Base-by-base conservation (phyloP, 2,329 filamentous ascomycete species). In the Xenoacremonium recifei region DNA sequence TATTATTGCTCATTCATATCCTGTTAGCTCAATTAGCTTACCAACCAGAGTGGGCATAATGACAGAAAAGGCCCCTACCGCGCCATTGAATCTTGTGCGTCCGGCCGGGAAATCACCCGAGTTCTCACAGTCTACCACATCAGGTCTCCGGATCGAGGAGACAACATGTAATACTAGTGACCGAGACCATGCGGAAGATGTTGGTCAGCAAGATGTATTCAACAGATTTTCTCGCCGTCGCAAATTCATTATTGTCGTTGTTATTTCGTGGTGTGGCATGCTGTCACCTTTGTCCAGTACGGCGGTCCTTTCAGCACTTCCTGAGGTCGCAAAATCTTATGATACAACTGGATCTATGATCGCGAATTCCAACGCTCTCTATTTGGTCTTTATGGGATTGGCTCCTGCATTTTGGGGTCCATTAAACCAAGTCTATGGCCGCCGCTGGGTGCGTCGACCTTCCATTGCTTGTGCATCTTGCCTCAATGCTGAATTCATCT, bases 271-370 rank as follows among this genome's bases (percentile, higher is more conserved):
- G 58, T 89, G 85, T 65, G 81, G 84, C 18, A 88, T 92, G 49
- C 70, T 92, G 33, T 82, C 87, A 1, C 88, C 88, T 0, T 78
- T 89, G 18, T 85, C 82, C 11, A 87, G 82, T 27, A 91, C 87
- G 0, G 83, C 84, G 1, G 80, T 91, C 7, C 65, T 92, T 10
- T 76, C 85, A 2, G 87, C 86, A 3, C 79, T 85, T 1, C 86
- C 87, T 2, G 87, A 92, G 61, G 82, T 92, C 5, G 85, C 85
- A 2, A 61, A 60, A 4, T 81, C 79, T 7, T 89, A 79, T 59
- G 50, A 70, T 29, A 88, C 84, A 0, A 85, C 78, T 0, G 84
- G 82, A 5, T 77, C 77, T 9, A 76, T 89, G 42, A 82, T 91
- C 60, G 87, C 88, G 57, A 64, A 86, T 33, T 84, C 78, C 57